A percentile compares a stretch with the other conserved stretches of the same genome.
These are phyloP conservation scores for Sporothrix dimorphospora DNA, from an alignment of 2,329 filamentous ascomycete genomes.

Conservation along the genomic window DNA sequence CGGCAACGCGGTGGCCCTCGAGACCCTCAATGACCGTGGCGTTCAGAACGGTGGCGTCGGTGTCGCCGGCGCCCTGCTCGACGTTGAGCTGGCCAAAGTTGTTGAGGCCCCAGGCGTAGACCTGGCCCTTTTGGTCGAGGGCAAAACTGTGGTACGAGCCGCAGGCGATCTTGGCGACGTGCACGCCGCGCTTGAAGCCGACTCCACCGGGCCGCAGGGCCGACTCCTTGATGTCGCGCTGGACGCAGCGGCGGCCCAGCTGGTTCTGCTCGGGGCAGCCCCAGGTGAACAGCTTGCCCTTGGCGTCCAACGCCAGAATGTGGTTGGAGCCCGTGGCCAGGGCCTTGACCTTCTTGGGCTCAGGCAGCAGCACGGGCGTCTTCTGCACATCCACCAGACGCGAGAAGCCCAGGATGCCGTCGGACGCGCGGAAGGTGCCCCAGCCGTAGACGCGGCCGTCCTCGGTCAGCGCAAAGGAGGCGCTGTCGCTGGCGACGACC, in stretches of 20 bases:
- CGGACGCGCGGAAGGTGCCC: constrained; percentile 73
- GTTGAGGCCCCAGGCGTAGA: constrained; percentile 85
- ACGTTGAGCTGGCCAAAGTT: constrained; percentile 79
- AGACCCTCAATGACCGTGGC: constrained; percentile 70
- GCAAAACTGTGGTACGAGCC: constrained; percentile 86
- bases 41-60: constrained; percentile 72
- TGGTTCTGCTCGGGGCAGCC: constrained; percentile 71
- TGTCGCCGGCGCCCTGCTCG: constrained; percentile 63
- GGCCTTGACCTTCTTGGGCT: constrained; percentile 66
- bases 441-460: constrained; percentile 79
- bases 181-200: constrained; percentile 53
- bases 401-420: constrained; percentile 52
- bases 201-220: constrained; percentile 43
- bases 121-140: constrained; percentile 68
- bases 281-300: constrained; percentile 70
- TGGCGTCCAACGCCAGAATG: constrained; percentile 66
- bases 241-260: constrained; percentile 62
- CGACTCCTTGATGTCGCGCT: constrained; percentile 51
- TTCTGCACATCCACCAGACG: constrained; percentile 45
- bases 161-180: constrained; percentile 64
- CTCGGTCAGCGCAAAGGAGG: constrained; percentile 74
- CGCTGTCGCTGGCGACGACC: constrained; percentile 73
- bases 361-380: constrained; percentile 59
- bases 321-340: constrained; percentile 72
- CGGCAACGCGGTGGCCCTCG: constrained; percentile 62